A percentile compares a stretch with the other conserved stretches of the same genome.
Evolutionary conservation across 805 yeast genomes (phyloP).

Genomic region (Jamesozyma hellenica): DNA sequence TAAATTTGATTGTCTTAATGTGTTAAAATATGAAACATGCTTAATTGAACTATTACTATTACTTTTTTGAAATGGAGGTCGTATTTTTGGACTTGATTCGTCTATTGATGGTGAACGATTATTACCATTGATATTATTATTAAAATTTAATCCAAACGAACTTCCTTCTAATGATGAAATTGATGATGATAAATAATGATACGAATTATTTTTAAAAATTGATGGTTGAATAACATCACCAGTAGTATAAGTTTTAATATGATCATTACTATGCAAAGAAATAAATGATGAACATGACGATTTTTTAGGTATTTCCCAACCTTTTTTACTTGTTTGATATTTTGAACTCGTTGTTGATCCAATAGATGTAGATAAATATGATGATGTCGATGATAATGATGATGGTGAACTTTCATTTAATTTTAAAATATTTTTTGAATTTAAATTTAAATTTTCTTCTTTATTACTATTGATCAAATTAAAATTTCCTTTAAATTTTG

Average conservation of each 20-base stretch:
- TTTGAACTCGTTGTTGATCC: constrained; percentile 4
- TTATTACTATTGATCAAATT: not conserved
- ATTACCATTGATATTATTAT: too few relatives aligned
- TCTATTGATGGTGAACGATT: too few relatives aligned
- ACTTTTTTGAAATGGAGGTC: too few relatives aligned
- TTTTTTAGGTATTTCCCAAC: constrained; percentile 35
- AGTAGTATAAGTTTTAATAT: not conserved
- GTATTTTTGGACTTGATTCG: too few relatives aligned
- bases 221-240: constrained; percentile 29
- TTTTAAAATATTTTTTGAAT: not conserved
- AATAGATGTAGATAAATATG: not conserved
- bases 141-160: too few relatives aligned
- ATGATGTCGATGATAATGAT: constrained; percentile 1
- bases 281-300: constrained; percentile 16
- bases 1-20: too few relatives aligned
- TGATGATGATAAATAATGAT: constrained; percentile 32
- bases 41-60: too few relatives aligned
- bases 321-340: constrained; percentile 19
- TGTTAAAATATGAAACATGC: too few relatives aligned
- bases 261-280: constrained; percentile 19
- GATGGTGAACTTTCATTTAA: constrained; percentile 2
- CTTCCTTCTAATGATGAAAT: constrained; percentile 19
- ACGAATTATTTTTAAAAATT: constrained; percentile 30
- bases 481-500: constrained; percentile 15
- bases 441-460: not conserved